Base-by-base conservation (phyloP, 768 basidiomycete genomes). In the Imleria badia region DNA sequence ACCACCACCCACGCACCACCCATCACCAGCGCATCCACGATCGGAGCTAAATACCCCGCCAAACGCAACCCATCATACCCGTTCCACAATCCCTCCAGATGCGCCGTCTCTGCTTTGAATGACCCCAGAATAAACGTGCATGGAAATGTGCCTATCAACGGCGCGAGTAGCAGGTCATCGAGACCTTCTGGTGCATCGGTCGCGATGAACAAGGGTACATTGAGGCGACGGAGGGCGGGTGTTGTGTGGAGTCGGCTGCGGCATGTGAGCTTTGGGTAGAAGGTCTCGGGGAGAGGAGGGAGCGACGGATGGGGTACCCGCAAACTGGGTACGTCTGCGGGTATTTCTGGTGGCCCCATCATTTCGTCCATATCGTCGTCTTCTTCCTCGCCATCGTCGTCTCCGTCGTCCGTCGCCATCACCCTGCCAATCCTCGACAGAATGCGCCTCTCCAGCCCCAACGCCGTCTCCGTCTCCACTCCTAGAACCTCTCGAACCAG, bases 11-110 rank as follows among this genome's bases (percentile, higher is more conserved):
- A 70, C 0, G 84, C 86, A 48, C 76, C 76, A 3, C 81, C 81
- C 15, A 82, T 80, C 30, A 94, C 79, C 72, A 89, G 75, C 7
- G 85, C 87, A 64, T 91, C 89, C 31, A 92, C 60, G 53, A 90
- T 80, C 2, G 89, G 86, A 20, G 80, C 61, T 12, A 89, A 54
- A 59, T 82, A 80, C 15, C 56, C 61, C 19, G 63, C 74, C 59
- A 90, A 65, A 31, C 49, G 62, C 26, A 81, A 66, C 3, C 79
- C 78, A 59, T 87, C 86, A 38, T 79, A 68, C 8, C 60, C 71
- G 56, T 80, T 85, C 23, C 61, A 63, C 47, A 82, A 44, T 15
- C 54, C 51, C 33, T 71, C 67, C 48, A 83, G 65, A 12, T 61
- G 56, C 22, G 58, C 62, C 30, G 70, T 48, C 65, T 64, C 47